Percentiles rank a stretch among this genome's conserved stretches.
These are phyloP conservation scores for Curvularia lunata DNA, from an alignment of 2,329 filamentous ascomycete species.

Conservation along the genomic window DNA sequence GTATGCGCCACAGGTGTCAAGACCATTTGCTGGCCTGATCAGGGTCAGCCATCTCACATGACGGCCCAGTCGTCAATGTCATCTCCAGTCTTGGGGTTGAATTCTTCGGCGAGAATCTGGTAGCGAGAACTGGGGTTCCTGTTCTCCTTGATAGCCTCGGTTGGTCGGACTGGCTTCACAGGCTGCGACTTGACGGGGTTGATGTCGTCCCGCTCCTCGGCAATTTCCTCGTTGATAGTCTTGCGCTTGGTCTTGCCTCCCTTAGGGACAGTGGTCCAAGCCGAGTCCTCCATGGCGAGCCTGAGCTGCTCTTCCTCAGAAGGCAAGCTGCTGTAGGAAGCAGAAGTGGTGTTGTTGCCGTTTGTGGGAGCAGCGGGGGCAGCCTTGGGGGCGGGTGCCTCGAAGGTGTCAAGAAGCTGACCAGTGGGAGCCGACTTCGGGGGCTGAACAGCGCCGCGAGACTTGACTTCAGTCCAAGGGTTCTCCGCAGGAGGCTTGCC, in stretches of 20 bases:
- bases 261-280: conserved; percentile 67
- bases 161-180: conserved; percentile 33
- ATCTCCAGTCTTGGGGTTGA: conserved; percentile 37
- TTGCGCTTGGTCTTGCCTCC: conserved; percentile 62
- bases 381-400: conserved; percentile 43
- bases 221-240: conserved; percentile 51
- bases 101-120: conserved; percentile 38
- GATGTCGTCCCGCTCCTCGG: conserved; percentile 49
- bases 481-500: conserved; percentile 57
- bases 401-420: conserved; percentile 59
- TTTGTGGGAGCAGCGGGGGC: conserved; percentile 29
- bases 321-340: conserved; percentile 57
- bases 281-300: conserved; percentile 56
- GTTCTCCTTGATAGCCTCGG: conserved; percentile 37
- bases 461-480: conserved; percentile 58
- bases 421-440: conserved; percentile 29
- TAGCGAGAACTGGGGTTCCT: conserved; percentile 40
- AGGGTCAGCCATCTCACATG: conserved; percentile 29
- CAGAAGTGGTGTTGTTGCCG: conserved; percentile 50
- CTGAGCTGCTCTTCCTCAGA: conserved; percentile 68
- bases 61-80: conserved; percentile 53
- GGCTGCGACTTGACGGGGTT: conserved; percentile 24
- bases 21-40: conserved; percentile 4
- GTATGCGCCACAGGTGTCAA: neutral
- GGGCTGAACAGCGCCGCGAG: conserved; percentile 32